Base-by-base conservation (phyloP, 2,329 filamentous ascomycete species). In the Calonectria hongkongensis region DNA sequence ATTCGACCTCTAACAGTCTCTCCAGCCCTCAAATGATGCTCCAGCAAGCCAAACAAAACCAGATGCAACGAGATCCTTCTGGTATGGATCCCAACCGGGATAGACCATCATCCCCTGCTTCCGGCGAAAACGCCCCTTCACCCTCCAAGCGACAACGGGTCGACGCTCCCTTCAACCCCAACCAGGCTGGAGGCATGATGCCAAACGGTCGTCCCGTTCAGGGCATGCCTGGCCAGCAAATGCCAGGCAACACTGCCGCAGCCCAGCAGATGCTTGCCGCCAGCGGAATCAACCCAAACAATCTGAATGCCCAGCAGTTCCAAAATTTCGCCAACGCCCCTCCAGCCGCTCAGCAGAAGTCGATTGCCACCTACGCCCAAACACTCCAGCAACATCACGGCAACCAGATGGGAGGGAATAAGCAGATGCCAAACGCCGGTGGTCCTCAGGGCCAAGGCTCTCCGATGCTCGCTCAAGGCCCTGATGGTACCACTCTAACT, bases 81-180 rank as follows among this genome's bases (percentile, higher is more conserved):
- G 92, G 93, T 74, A 95, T 97, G 90, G 95, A 98, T 79, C 93
- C 94, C 84, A 95, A 93, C 84, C 94, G 94, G 73, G 92, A 93
- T 75, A 92, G 95, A 72, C 93, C 95, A 33, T 92, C 93, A 71
- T 98, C 96, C 41, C 96, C 96, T 9, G 92, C 92, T 64, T 93
- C 93, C 45, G 93, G 92, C 68, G 96, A 98, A 66, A 97, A 97
- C 80, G 95, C 95, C 30, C 95, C 95, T 5, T 98, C 96, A 39
- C 96, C 96, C 2, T 96, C 94, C 75, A 98, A 98, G 87, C 91
- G 96, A 80, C 94, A 93, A 71, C 94, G 96, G 70, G 90, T 98
- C 73, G 92, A 93, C 80, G 89, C 89, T 41, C 89, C 89, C 12
- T 95, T 95, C 85, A 94, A 94, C 82, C 92, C 92, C 74, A 92